A percentile compares a stretch with the other conserved stretches of the same genome.
Evolutionary conservation across 2,329 filamentous ascomycete genomes (phyloP).

Genomic region (Cladosporium sp.): DNA sequence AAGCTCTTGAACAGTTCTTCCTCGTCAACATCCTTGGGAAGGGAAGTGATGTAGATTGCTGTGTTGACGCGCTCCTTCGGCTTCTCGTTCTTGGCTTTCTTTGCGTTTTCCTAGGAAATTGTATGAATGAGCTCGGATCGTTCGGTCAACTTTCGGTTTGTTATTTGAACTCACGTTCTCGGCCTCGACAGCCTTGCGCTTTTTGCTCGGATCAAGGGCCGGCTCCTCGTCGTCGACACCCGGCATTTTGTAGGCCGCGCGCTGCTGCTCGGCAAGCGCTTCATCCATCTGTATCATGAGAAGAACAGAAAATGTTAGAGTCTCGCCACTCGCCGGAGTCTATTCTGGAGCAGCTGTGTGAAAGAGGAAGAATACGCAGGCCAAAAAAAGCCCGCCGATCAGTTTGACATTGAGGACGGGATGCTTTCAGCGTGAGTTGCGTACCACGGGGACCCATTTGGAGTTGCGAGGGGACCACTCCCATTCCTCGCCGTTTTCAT

Average conservation of each 20-base stretch:
- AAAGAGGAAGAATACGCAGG: neutral
- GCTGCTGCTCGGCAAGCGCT: conserved; percentile 60
- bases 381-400: neutral
- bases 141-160: neutral
- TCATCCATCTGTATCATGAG: conserved; percentile 55
- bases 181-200: conserved; percentile 42
- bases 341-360: conserved; percentile 6
- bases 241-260: conserved; percentile 60
- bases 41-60: conserved; percentile 85
- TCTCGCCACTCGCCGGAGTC: conserved; percentile 17
- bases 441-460: conserved; percentile 72
- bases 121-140: neutral
- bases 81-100: conserved; percentile 49
- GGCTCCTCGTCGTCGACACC: conserved; percentile 58
- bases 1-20: conserved; percentile 84
- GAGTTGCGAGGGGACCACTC: conserved; percentile 72
- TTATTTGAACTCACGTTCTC: conserved; percentile 30
- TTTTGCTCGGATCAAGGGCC: conserved; percentile 36
- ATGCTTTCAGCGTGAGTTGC: conserved; percentile 28
- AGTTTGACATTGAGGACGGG: conserved; percentile 26
- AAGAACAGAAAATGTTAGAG: conserved; percentile 29
- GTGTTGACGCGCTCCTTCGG: conserved; percentile 59
- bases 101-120: conserved; percentile 14
- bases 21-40: conserved; percentile 75
- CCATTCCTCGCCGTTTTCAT: conserved; percentile 80